phyloP scores from a whole-genome alignment of 345 rosid genomes.

The Brassica rapa region DNA sequence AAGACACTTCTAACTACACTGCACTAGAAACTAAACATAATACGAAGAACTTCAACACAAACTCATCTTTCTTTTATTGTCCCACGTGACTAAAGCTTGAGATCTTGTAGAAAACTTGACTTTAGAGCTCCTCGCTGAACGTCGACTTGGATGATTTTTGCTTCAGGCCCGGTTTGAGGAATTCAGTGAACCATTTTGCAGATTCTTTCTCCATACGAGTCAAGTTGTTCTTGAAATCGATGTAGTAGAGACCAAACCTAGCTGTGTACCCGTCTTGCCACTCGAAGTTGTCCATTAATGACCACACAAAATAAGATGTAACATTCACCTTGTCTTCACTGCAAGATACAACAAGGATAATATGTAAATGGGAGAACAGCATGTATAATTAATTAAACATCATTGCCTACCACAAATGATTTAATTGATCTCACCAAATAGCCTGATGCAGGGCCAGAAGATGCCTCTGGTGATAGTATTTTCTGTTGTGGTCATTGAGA shows the following conservation, averaged over 20 bases:
- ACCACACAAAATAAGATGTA: slow-evolving; percentile 34
- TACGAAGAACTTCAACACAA: slow-evolving; percentile 3
- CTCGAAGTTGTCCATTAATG: slow-evolving; percentile 41
- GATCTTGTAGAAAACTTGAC: slow-evolving; percentile 4
- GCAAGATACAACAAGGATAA: slow-evolving; percentile 1
- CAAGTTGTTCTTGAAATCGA: slow-evolving; percentile 37
- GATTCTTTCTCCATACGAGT: slow-evolving; percentile 39
- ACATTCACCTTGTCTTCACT: slow-evolving; percentile 39
- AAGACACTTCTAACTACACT: not conserved
- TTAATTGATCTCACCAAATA: slow-evolving; percentile 27
- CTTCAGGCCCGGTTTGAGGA: slow-evolving; percentile 29
- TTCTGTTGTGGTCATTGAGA: slow-evolving; percentile 40
- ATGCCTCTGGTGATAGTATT: slow-evolving; percentile 38
- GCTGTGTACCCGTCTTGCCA: slow-evolving; percentile 44
- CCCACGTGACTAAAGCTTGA: not conserved
- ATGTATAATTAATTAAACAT: not conserved
- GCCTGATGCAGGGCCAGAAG: slow-evolving; percentile 26
- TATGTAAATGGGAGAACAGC: not conserved
- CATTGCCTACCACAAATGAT: not conserved
- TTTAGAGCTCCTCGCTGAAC: slow-evolving; percentile 32
- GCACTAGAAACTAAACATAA: slow-evolving; percentile 12
- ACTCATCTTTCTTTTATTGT: slow-evolving; percentile 11
- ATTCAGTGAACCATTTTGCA: slow-evolving; percentile 32
- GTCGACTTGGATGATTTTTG: slow-evolving; percentile 9
- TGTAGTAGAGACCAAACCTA: slow-evolving; percentile 38